Base-by-base conservation (phyloP, 495 filamentous ascomycete species). In the Talaromyces adpressus region DNA sequence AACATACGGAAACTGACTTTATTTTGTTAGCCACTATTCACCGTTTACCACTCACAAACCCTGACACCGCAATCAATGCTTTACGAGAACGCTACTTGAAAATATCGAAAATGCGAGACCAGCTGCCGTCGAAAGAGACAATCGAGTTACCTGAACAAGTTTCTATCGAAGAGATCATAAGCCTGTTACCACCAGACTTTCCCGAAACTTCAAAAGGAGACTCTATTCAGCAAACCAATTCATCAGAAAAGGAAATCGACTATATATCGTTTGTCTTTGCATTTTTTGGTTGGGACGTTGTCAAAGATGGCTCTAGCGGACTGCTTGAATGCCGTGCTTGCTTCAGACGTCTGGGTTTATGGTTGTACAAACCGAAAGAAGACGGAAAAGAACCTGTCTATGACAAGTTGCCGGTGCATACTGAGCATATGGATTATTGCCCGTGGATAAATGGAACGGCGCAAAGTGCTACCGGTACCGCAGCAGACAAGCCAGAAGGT, bases 271-370 rank as follows among this genome's bases (percentile, higher is more conserved):
- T 97, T 18, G 75, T 82, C 8, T 82, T 98, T 51, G 89, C 93
- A 2, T 75, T 97, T 14, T 88, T 92, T 61, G 94, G 94, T 63
- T 98, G 94, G 95, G 84, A 89, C 66, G 85, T 85, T 51, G 83
- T 88, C 25, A 78, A 75, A 16, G 87, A 91, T 69, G 81, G 82
- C 32, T 80, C 84, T 20, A 81, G 87, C 3, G 89, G 87, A 53
- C 76, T 91, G n/a, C 87, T 87, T 16, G 86, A 84, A 0, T 98
- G 94, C 71, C 77, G 84, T 56, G 89, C 89, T 41, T 98, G 94
- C 70, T 91, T 97, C 68, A 86, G 93, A 64, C 86, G 92, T 6
- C 80, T 98, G 1, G 94, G 95, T 0, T 82, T 98, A 6, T 98
- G 94, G 94, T 87, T 98, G 76, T 98, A 96, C 77, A 90, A 87